A percentile compares a stretch with the other conserved stretches of the same genome.
phyloP scores from a whole-genome alignment of 2,329 filamentous ascomycete genomes.

The Colletotrichum lini region DNA sequence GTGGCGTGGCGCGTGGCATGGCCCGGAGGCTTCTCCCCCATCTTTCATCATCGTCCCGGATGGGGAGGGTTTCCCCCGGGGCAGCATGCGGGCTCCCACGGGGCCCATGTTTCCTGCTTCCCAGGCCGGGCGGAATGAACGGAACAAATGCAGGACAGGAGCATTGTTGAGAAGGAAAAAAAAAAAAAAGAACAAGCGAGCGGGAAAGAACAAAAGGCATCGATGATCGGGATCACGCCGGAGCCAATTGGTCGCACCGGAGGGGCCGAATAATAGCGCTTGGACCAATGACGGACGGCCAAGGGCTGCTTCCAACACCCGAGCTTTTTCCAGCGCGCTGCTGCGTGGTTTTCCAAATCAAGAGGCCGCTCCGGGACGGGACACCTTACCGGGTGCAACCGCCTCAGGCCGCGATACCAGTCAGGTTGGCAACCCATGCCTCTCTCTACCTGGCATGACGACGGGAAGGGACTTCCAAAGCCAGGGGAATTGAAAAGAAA shows the following conservation, averaged over 20 bases:
- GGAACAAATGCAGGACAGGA: background rate
- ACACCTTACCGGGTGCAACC: conserved; percentile 12
- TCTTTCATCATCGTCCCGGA: background rate
- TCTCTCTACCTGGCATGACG: background rate
- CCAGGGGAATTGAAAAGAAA: no score
- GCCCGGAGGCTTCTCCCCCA: background rate
- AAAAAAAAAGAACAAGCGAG: conserved; percentile 22
- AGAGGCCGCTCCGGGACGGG: background rate
- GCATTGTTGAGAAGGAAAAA: background rate
- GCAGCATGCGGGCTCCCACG: conserved; percentile 18
- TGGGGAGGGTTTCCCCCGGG: conserved; percentile 3
- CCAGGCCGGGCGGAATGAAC: background rate
- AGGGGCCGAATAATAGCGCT: conserved; percentile 23
- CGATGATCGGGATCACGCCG: conserved; percentile 17
- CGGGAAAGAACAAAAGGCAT: background rate
- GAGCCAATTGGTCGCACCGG: conserved; percentile 30
- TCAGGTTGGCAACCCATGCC: background rate
- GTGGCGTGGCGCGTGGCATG: background rate
- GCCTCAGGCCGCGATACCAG: background rate
- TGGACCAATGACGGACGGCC: conserved; percentile 19
- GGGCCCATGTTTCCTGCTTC: conserved; percentile 3
- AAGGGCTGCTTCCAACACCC: conserved; percentile 17
- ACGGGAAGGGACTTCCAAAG: background rate
- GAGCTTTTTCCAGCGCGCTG: conserved; percentile 31
- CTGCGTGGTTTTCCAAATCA: background rate